Percentiles rank a stretch among this genome's conserved stretches.
These are phyloP conservation scores for Boletus coccyginus DNA, from an alignment of 768 basidiomycete genomes.

Conservation along the genomic window DNA sequence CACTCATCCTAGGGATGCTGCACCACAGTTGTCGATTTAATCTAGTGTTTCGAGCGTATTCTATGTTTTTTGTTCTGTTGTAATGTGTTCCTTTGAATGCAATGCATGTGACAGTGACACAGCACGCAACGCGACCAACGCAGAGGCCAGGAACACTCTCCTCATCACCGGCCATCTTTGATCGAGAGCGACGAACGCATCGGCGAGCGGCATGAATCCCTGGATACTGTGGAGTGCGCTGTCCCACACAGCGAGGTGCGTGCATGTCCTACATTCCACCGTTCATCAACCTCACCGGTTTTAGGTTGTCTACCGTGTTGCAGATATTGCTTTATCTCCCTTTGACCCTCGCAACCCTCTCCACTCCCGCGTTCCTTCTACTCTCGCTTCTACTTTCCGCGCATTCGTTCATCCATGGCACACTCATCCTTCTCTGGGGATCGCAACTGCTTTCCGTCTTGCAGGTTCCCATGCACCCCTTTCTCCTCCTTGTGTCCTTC, in stretches of 20 bases:
- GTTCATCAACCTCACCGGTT: constrained; percentile 3
- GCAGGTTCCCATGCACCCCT: constrained; percentile 84
- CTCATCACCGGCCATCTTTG: neutral
- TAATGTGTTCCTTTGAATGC: neutral
- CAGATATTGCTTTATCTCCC: constrained; percentile 85
- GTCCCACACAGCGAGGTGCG: constrained; percentile 60
- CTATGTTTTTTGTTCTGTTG: neutral
- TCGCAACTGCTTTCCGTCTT: constrained; percentile 70
- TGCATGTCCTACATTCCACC: neutral
- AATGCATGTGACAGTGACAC: constrained; percentile 2
- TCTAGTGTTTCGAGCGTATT: neutral
- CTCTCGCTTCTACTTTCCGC: constrained; percentile 74
- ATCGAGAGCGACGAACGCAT: constrained; percentile 2
- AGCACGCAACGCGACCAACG: neutral
- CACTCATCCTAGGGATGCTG: constrained; percentile 19
- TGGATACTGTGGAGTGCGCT: constrained; percentile 67
- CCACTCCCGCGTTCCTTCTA: constrained; percentile 73
- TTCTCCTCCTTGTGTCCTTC: constrained; percentile 83
- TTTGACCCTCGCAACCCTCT: constrained; percentile 79
- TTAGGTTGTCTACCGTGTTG: constrained; percentile 69
- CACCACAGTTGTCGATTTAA: constrained; percentile 21
- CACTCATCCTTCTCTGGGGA: constrained; percentile 67
- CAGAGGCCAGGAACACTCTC: neutral
- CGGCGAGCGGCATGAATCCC: constrained; percentile 39
- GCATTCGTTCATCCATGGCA: constrained; percentile 82